phyloP scores from a whole-genome alignment of 345 rosid genomes.

The Salix dunnii region DNA sequence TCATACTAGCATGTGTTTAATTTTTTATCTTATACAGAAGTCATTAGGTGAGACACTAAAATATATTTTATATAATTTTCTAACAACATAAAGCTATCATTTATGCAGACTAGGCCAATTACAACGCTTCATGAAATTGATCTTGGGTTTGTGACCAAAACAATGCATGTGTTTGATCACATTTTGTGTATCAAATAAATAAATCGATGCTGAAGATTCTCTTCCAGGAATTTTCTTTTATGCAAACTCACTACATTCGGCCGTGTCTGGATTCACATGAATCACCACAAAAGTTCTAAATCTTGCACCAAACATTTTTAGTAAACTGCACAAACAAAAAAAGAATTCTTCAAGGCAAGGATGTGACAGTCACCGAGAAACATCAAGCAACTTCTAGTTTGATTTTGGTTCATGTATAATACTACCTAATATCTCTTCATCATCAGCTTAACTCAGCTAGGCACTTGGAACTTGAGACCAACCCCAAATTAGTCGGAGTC shows the following conservation, averaged over 20 bases:
- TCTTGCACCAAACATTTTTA: background rate
- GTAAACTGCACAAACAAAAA: background rate
- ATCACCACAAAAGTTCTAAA: background rate
- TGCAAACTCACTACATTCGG: background rate
- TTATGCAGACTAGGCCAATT: background rate
- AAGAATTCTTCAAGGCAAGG: background rate
- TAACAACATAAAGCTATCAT: background rate
- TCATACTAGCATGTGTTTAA: too few relatives aligned
- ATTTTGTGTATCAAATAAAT: background rate
- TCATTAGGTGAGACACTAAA: too few relatives aligned
- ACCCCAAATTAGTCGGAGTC: background rate
- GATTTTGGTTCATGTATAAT: background rate
- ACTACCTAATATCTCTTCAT: background rate
- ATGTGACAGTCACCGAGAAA: background rate
- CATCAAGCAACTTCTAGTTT: background rate
- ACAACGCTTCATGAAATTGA: background rate
- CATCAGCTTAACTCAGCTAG: background rate
- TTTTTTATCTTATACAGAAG: too few relatives aligned
- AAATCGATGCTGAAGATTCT: background rate
- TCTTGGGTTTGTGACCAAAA: background rate
- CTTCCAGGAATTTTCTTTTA: background rate
- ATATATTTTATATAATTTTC: too few relatives aligned
- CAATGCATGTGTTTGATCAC: background rate
- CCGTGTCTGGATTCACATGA: background rate
- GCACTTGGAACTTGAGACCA: background rate